Evolutionary conservation across 2,329 filamentous ascomycete species (phyloP), one percentile per base, ranked within the genome.

Genomic region (Apiospora rasikravindrae): DNA sequence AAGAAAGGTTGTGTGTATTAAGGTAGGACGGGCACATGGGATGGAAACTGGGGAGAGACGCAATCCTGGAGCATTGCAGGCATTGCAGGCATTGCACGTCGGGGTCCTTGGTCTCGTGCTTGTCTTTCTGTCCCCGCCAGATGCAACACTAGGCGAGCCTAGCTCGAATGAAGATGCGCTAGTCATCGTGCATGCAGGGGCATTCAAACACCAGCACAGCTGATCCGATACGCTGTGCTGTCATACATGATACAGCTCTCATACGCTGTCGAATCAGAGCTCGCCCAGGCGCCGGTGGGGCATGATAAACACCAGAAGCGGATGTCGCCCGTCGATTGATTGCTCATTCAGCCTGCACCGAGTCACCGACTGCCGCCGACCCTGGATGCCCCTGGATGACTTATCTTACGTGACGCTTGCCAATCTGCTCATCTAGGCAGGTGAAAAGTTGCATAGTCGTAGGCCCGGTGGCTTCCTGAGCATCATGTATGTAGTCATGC

Each of bases 381-480:
- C 57, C 33, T 64, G 57, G 57, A 22, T 64, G 33, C 57, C 57
- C 57, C 57, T 64, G 57, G 57, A 37, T 64, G 57, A 64, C 57
- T 64, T 64, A 64, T 40, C 57, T n/a, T 40, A 4, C 29, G 3
- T n/a, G 57, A n/a, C n/a, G 57, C 19, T 37, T 37, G 33, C 4
- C 33, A 6, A 6, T 29, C 19, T 49, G 22, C 45, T 22, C 45
- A 19, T 19, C 19, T 64, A 24, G 10, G 29, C 4, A 64, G 33
- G 19, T n/a, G 14, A 16, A 19, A 22, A 61, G 19, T 10, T 37
- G 16, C 53, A 61, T 5, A 40, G 22, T 40, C 19, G 10, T n/a
- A 40, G 29, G 19, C 4, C 57, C n/a, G 57, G 4, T 64, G 57
- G 22, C n/a, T 64, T 22, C 16, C 22, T 61, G 29, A 11, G n/a